Conservation (phyloP, 495 filamentous ascomycete genomes). For the Talaromyces nanjingensis region DNA sequence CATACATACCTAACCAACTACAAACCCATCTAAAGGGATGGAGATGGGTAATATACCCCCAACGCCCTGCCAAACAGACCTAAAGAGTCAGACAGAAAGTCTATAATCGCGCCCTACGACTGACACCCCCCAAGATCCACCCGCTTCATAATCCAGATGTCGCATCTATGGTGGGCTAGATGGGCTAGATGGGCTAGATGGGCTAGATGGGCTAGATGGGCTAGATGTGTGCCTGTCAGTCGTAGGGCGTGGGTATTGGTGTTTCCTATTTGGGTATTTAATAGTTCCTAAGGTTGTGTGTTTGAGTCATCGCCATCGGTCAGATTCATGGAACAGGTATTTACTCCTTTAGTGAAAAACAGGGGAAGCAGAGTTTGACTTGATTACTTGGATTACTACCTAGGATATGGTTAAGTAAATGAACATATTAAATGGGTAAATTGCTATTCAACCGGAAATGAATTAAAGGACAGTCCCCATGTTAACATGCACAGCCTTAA, state of each 20-base stretch:
- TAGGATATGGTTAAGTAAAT: not conserved
- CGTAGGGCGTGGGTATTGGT: not conserved
- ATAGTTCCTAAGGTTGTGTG: not conserved
- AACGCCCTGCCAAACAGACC: not conserved
- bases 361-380: not conserved
- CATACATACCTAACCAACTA: not conserved
- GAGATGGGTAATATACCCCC: not conserved
- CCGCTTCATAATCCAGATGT: not conserved
- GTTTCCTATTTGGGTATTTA: not conserved
- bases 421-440: not conserved
- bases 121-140: not conserved
- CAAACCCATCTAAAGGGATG: not conserved
- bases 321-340: not conserved
- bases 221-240: not conserved
- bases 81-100: not conserved
- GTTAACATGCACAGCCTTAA: constrained; percentile 77
- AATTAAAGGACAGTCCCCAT: constrained; percentile 38
- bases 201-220: not conserved
- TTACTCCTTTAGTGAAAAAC: not conserved
- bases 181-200: not conserved
- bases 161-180: not conserved
- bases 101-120: not conserved
- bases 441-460: not conserved
- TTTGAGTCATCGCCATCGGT: not conserved
- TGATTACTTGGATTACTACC: not conserved